Evolutionary conservation across 2,329 filamentous ascomycete species (phyloP), one percentile per base, ranked within the genome.

Genomic region (Neodidymelliopsis sp.): DNA sequence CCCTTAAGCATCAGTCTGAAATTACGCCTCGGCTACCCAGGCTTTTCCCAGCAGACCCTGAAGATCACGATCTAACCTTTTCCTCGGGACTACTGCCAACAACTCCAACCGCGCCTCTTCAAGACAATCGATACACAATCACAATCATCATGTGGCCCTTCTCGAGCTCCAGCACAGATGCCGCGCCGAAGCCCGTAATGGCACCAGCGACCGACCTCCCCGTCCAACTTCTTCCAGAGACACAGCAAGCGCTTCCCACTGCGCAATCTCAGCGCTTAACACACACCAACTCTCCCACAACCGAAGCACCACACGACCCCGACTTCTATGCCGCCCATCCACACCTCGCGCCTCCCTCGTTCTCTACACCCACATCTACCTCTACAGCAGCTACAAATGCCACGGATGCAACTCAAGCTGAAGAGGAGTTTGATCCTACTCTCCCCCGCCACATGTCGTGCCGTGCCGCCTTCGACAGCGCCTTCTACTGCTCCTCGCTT

Each of bases 401-500:
- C 42, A 38, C 53, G 46, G 30, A 49, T 33, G 38, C 50, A 49
- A 49, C 51, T 42, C 40, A 56, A 13, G 45, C 51, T 42, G 41
- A 56, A 13, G 45, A 56, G n/a, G 53, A 53, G 30, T 41, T 57
- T 49, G 55, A 65, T 49, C 56, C 64, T 49, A 63, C 56, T 42
- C 89, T 94, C 54, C 90, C 91, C 0, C 86, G 85, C 30, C 84
- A 81, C 41, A 94, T 97, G 87, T 92, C 88, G 66, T 97, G 94
- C 79, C 88, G 90, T 40, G 82, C 87, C 53, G 88, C 91, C 62
- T 97, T 99, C 77, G 94, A 99, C 77, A 82, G 85, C 56, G 92
- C 93, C 51, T 97, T 93, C 82, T 90, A 93, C 79, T 99, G 94
- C 81, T 90, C 94, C 70, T 91, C 88, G 0, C 80, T 96, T 7